phyloP scores from a whole-genome alignment of 345 rosid genomes.

The Anastatica hierochuntica region DNA sequence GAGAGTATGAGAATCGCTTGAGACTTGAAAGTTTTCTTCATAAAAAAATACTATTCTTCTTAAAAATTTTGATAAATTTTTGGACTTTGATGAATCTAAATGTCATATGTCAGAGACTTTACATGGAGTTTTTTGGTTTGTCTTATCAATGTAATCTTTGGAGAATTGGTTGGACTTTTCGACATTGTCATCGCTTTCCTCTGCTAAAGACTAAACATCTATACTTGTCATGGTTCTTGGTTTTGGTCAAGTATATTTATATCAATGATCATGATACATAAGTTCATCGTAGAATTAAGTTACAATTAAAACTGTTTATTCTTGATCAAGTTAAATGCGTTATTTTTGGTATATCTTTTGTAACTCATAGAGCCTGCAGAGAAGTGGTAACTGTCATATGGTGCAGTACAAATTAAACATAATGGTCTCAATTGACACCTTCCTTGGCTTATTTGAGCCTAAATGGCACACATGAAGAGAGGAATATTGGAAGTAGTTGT shows the following conservation, averaged over 20 bases:
- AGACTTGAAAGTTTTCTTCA: not conserved
- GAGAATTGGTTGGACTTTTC: too few relatives aligned
- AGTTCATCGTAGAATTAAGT: too few relatives aligned
- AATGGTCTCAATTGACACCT: not conserved
- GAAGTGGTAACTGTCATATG: not conserved
- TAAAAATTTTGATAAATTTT: not conserved
- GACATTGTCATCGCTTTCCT: not conserved
- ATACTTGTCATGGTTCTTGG: too few relatives aligned
- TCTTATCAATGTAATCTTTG: slow-evolving; percentile 5
- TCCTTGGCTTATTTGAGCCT: not conserved
- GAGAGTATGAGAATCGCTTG: slow-evolving; percentile 11
- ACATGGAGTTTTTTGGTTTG: not conserved
- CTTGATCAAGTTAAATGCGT: too few relatives aligned
- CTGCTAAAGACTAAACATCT: too few relatives aligned
- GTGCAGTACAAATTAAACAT: slow-evolving; percentile 14
- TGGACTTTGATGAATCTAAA: not conserved
- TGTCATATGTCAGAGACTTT: slow-evolving; percentile 3
- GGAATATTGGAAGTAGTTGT: slow-evolving; percentile 71
- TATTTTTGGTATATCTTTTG: too few relatives aligned
- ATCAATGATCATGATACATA: too few relatives aligned
- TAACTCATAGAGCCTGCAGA: too few relatives aligned
- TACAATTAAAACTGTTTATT: too few relatives aligned
- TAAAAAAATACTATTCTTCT: not conserved
- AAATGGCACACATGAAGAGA: slow-evolving; percentile 31
- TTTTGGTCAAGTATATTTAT: too few relatives aligned